Conservation (phyloP, 495 filamentous ascomycete genomes). For the Trichoderma erinaceum region DNA sequence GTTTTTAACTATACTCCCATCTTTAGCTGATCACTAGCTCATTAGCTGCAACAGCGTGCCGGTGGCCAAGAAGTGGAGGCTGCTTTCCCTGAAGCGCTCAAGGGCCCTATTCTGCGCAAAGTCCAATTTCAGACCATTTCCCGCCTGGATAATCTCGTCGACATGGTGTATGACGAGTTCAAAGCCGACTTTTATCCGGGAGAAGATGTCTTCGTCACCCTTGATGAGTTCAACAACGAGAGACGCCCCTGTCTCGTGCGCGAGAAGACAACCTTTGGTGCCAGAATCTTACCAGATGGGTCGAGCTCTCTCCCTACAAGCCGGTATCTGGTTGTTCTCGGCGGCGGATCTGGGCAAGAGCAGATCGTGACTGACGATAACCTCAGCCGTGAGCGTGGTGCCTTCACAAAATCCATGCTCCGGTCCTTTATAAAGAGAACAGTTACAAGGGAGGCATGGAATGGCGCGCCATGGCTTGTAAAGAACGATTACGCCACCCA, state of each 20-base stretch:
- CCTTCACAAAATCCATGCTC: conserved; percentile 92
- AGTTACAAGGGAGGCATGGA: conserved; percentile 85
- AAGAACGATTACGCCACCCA: conserved; percentile 77
- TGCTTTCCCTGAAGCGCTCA: conserved; percentile 84
- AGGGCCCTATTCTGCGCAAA: conserved; percentile 79
- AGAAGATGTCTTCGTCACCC: conserved; percentile 70
- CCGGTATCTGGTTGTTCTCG: conserved; percentile 72
- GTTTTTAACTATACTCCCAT: conserved; percentile 27
- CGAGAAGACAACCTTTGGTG: conserved; percentile 75
- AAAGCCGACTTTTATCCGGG: conserved; percentile 91
- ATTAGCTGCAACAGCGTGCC: conserved; percentile 51
- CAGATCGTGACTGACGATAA: conserved; percentile 78
- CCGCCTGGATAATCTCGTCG: conserved; percentile 80
- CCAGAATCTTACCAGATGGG: conserved; percentile 54
- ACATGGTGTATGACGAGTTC: conserved; percentile 67
- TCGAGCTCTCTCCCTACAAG: conserved; percentile 61
- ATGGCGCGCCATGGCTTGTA: conserved; percentile 90
- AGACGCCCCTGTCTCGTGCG: conserved; percentile 71
- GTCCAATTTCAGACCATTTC: conserved; percentile 90
- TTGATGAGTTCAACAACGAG: conserved; percentile 53
- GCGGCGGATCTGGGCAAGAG: conserved; percentile 55
- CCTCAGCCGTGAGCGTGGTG: conserved; percentile 80
- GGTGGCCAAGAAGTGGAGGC: conserved; percentile 85
- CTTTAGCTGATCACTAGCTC: neutral
- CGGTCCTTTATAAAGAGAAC: conserved; percentile 94